Evolutionary conservation across 1,284 basidiomycete species (phyloP), one percentile per base, ranked within the genome.

Genomic region (Marasmius sp.): DNA sequence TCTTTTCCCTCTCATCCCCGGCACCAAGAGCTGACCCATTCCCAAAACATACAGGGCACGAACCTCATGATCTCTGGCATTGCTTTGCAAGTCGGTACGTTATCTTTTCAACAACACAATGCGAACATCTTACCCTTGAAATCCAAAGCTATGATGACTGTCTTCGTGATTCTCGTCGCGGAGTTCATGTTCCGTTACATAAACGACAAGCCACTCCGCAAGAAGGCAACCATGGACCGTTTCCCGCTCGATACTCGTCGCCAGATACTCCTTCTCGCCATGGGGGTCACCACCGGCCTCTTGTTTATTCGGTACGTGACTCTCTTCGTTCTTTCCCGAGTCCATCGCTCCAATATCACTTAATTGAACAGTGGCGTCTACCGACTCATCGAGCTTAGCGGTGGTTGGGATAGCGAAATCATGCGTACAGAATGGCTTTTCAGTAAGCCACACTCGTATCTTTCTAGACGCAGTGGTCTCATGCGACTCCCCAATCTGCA

Each of bases 1-100:
- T 36, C 20, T 36, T 20, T 12, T 76, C 77, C 54, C 53, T 52
- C 12, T 18, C 4, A 55, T 16, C 18, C 16, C 27, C 18, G 5
- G 14, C 4, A 37, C 8, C 14, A 3, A 37, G 6, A 9, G 12
- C n/a, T 10, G n/a, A 12, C 16, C 12, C 12, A n/a, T 18, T 11
- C 18, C 12, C 12, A 10, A 6, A 22, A n/a, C 16, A 6, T 38
- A 45, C 55, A 81, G 79, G 80, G 84, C 20, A 79, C 73, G 1
- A 71, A 80, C 58, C 75, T 87, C 68, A 86, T 86, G 84, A 74
- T 87, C 4, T 80, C 71, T 36, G 86, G 86, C 57, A 86, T 87
- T 62, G 72, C 77, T 36, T 77, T 86, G 63, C 85, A 87, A 68
- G 72, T 87, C 54, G 71, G 83, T 84, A 59, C 58, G 78, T 71